Evolutionary conservation across 1,284 basidiomycete genomes (phyloP).

Genomic region (Grifola frondosa): DNA sequence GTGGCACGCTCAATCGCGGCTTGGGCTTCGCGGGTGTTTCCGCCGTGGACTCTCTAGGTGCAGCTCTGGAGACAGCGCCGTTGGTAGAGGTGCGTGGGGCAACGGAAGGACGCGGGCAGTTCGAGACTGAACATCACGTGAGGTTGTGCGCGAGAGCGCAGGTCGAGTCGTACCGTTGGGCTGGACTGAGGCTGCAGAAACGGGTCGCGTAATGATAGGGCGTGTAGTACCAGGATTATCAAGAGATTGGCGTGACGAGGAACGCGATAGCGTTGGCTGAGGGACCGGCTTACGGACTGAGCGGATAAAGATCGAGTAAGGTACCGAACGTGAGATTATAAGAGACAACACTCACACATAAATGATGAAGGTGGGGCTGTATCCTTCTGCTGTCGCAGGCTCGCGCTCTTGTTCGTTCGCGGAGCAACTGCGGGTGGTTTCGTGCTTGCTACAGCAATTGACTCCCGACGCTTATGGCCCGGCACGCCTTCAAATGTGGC

Average conservation of each 20-base stretch:
- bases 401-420: slow-evolving; percentile 67
- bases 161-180: slow-evolving; percentile 28
- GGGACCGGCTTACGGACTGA: slow-evolving; percentile 24
- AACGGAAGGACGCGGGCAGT: slow-evolving; percentile 9
- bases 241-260: slow-evolving; percentile 27
- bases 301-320: not conserved
- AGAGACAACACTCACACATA: slow-evolving; percentile 49
- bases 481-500: slow-evolving; percentile 73
- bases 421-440: slow-evolving; percentile 64
- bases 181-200: slow-evolving; percentile 24
- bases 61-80: slow-evolving; percentile 12
- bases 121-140: slow-evolving; percentile 2
- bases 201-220: slow-evolving; percentile 23
- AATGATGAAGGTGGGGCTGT: slow-evolving; percentile 59
- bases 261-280: slow-evolving; percentile 19
- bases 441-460: slow-evolving; percentile 65
- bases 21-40: slow-evolving; percentile 23
- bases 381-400: slow-evolving; percentile 60
- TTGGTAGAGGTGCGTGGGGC: slow-evolving; percentile 7
- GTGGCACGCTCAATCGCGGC: slow-evolving; percentile 50
- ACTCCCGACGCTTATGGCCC: slow-evolving; percentile 77
- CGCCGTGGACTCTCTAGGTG: not conserved
- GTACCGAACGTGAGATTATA: not conserved
- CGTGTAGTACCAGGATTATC: slow-evolving; percentile 21
- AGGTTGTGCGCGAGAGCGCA: slow-evolving; percentile 23